Evolutionary conservation across 345 rosid genomes (phyloP).

Genomic region (Barbarea vulgaris): DNA sequence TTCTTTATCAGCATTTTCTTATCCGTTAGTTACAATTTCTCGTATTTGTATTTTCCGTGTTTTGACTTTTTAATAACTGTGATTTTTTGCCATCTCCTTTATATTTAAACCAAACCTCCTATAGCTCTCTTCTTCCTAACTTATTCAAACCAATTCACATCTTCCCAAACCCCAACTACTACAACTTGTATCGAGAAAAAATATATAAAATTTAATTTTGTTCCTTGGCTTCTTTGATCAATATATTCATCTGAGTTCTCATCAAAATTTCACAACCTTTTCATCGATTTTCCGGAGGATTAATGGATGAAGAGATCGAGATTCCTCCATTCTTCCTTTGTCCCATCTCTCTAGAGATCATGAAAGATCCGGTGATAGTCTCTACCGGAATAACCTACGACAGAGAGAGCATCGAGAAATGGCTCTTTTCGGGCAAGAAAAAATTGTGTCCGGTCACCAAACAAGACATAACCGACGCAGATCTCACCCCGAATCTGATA

Average conservation of each 20-base stretch:
- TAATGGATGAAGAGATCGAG: constrained; percentile 64
- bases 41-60: constrained; percentile 49
- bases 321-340: constrained; percentile 68
- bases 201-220: not conserved
- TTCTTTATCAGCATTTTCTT: constrained; percentile 32
- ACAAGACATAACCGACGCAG: constrained; percentile 55
- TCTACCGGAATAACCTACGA: constrained; percentile 74
- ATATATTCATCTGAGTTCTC: constrained; percentile 30
- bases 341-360: constrained; percentile 70
- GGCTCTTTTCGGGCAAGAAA: constrained; percentile 60
- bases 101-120: constrained; percentile 39
- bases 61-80: constrained; percentile 54
- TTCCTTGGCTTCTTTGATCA: constrained; percentile 10
- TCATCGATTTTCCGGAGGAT: not conserved
- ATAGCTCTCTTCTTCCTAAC: constrained; percentile 25
- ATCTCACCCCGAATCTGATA: constrained; percentile 87
- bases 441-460: constrained; percentile 73
- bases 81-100: not conserved
- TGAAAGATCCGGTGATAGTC: constrained; percentile 76
- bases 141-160: constrained; percentile 51
- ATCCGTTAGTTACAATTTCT: constrained; percentile 25
- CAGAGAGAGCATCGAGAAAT: constrained; percentile 65
- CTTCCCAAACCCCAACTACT: constrained; percentile 33
- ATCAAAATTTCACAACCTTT: not conserved
- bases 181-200: constrained; percentile 22